These are phyloP conservation scores for Pulchroboletus neoregius DNA, from an alignment of 1,284 basidiomycete genomes.

Conservation along the genomic window DNA sequence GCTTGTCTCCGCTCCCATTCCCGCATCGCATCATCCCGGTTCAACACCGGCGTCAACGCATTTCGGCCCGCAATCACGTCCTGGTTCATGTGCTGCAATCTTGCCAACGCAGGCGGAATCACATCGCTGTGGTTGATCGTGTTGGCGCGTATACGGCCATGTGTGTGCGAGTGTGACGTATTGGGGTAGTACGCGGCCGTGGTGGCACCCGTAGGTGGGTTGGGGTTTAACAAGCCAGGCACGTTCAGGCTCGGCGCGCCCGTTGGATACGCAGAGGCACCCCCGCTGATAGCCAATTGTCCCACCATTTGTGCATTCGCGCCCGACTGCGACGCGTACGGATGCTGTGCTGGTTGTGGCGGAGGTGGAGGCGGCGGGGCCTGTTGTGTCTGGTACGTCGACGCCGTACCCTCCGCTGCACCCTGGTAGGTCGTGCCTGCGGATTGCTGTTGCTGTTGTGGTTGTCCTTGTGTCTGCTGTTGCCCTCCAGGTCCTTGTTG, in stretches of 20 bases:
- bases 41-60: constrained; percentile 82
- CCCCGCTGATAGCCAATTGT: constrained; percentile 17
- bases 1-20: constrained; percentile 85
- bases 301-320: constrained; percentile 21
- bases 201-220: constrained; percentile 30
- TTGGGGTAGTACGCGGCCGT: constrained; percentile 68
- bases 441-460: constrained; percentile 35
- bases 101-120: constrained; percentile 87
- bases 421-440: constrained; percentile 20
- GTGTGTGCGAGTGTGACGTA: constrained; percentile 31
- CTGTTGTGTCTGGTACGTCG: constrained; percentile 24
- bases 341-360: constrained; percentile 27
- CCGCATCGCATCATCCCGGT: constrained; percentile 84
- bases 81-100: constrained; percentile 84
- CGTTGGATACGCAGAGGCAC: constrained; percentile 43
- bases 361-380: constrained; percentile 29
- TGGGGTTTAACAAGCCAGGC: constrained; percentile 44
- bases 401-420: constrained; percentile 15
- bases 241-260: constrained; percentile 28
- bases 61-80: constrained; percentile 80
- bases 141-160: constrained; percentile 73
- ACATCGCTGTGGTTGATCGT: constrained; percentile 84
- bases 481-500: constrained; percentile 38
- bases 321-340: constrained; percentile 26
- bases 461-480: constrained; percentile 32